Evolutionary conservation across 2,329 filamentous ascomycete genomes (phyloP).

Genomic region (Fusarium redolens): DNA sequence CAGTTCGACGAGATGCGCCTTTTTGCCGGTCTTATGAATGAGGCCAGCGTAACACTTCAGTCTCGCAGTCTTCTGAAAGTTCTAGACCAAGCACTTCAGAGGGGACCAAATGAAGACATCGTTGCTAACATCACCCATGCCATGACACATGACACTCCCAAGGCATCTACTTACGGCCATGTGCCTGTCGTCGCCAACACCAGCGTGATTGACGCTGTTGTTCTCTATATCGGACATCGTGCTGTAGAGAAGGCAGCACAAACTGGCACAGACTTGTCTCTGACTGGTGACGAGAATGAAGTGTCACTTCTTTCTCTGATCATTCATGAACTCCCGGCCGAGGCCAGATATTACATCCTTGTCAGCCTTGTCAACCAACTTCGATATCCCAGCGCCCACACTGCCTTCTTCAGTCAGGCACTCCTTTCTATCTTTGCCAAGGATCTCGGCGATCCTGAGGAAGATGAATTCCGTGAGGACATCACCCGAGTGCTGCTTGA

Average conservation of each 20-base stretch:
- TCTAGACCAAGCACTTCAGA: constrained; percentile 68
- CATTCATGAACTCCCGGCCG: constrained; percentile 77
- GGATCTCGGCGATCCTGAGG: constrained; percentile 78
- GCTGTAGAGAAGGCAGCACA: constrained; percentile 71
- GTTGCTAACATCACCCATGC: constrained; percentile 81
- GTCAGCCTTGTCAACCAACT: constrained; percentile 91
- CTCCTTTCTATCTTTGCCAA: constrained; percentile 86
- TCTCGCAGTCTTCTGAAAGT: constrained; percentile 67
- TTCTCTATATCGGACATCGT: constrained; percentile 82
- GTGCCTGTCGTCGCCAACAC: constrained; percentile 76
- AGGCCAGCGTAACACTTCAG: constrained; percentile 67
- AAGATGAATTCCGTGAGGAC: constrained; percentile 86
- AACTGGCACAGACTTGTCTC: constrained; percentile 68
- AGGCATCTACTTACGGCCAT: constrained; percentile 73
- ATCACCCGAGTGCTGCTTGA: constrained; percentile 91
- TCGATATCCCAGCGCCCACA: constrained; percentile 88
- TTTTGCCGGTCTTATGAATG: constrained; percentile 72
- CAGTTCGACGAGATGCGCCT: constrained; percentile 79
- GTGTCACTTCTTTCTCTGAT: constrained; percentile 80
- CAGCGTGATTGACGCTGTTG: constrained; percentile 80
- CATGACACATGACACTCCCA: constrained; percentile 69
- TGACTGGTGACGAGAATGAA: constrained; percentile 60
- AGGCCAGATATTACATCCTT: constrained; percentile 86
- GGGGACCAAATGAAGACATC: constrained; percentile 75
- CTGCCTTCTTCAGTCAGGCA: constrained; percentile 90